Percentiles rank a stretch among this genome's conserved stretches.
These are phyloP conservation scores for Solanum habrochaites DNA, from an alignment of 257 asterid species.

Conservation along the genomic window DNA sequence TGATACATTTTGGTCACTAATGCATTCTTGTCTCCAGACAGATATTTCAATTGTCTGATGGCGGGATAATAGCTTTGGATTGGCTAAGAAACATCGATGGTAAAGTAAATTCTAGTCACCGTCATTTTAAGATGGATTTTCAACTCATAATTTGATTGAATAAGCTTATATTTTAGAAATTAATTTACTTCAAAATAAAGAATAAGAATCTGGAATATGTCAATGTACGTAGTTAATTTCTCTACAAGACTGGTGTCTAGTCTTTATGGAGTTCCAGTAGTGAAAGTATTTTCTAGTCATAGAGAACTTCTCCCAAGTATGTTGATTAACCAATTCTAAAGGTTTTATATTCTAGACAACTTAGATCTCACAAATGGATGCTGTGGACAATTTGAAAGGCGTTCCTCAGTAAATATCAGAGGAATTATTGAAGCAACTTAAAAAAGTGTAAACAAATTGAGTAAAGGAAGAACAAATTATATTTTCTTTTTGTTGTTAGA, in stretches of 20 bases:
- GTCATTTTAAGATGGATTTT: neutral
- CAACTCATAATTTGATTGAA: neutral
- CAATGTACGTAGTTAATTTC: neutral
- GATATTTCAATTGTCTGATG: constrained; percentile 54
- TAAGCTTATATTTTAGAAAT: neutral
- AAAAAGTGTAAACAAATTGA: neutral
- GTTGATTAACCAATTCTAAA: neutral
- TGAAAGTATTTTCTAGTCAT: neutral
- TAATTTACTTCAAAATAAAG: neutral
- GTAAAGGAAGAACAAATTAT: neutral
- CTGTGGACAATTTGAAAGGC: neutral
- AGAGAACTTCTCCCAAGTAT: neutral
- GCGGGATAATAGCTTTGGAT: constrained; percentile 82
- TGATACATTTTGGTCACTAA: constrained; percentile 6
- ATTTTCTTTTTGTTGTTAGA: neutral
- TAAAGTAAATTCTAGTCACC: constrained; percentile 3
- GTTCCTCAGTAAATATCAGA: neutral
- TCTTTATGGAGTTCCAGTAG: neutral
- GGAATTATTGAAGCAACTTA: neutral
- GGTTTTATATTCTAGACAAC: neutral
- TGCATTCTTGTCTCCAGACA: constrained; percentile 34
- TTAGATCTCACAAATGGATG: neutral
- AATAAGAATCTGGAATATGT: neutral
- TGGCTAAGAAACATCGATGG: constrained; percentile 59
- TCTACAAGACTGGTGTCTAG: neutral